Base-by-base conservation (phyloP, 2,329 filamentous ascomycete genomes). In the Acrocalymma vagum region DNA sequence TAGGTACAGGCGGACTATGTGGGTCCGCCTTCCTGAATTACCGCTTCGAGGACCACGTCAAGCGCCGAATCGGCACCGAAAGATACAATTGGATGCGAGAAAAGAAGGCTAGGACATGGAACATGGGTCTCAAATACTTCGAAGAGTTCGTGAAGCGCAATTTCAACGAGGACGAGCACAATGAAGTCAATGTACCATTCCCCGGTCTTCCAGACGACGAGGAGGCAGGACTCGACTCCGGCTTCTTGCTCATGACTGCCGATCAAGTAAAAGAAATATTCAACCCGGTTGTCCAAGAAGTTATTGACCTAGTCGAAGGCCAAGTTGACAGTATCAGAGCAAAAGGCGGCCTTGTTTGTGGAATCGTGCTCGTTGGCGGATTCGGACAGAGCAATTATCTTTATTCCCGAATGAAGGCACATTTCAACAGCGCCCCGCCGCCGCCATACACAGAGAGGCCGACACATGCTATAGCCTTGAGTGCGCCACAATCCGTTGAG, bases 101-200 rank as follows among this genome's bases (percentile, higher is more conserved):
- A 36, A 88, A 88, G 70, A 90, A 90, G 67, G 81, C 80, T 3
- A 90, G 88, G 69, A 89, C 85, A 1, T 92, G 88, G 87, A 87
- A 73, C 39, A 76, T 76, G 72, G 88, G 85, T 2, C 73, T 92
- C 34, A 81, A 83, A 39, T 91, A 90, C 61, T 93, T 90, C 67
- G 88, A 93, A 58, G 87, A 92, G 62, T 91, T 90, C 62, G 87
- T 93, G 10, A 93, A 93, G 71, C 80, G 88, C 10, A 91, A 90
- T 60, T 93, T 92, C 63, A 86, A 88, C 62, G 85, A 88, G 57
- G 86, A 90, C 30, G 87, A 90, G 60, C 82, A 88, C 49, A 79
- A 84, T 33, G 88, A 92, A 63, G 82, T 91, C 43, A 90, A 90
- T 42, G 81, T 92, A 4, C 88, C 88, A 0, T 88, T 92, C 52